Evolutionary conservation across 805 yeast genomes (phyloP).

Genomic region (Lachancea kluyveri): DNA sequence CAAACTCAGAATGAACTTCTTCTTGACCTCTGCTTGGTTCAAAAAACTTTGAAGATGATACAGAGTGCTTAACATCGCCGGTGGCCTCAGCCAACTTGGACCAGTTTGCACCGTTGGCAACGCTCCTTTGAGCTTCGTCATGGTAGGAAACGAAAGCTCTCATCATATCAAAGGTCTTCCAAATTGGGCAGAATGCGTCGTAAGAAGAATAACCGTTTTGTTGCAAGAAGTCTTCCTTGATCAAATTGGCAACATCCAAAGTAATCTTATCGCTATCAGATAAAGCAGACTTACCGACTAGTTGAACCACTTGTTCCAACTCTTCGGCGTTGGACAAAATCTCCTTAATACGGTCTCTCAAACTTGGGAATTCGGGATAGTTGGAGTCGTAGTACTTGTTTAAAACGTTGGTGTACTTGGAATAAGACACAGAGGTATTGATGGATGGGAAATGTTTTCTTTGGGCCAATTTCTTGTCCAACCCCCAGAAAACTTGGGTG

Average conservation of each 20-base stretch:
- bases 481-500: slow-evolving; percentile 99
- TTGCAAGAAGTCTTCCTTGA: slow-evolving; percentile 97
- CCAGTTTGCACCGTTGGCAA: slow-evolving; percentile 92
- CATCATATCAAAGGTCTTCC: slow-evolving; percentile 99
- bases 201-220: slow-evolving; percentile 98
- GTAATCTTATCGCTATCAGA: slow-evolving; percentile 96
- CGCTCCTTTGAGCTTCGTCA: slow-evolving; percentile 97
- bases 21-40: slow-evolving; percentile 91
- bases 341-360: slow-evolving; percentile 91
- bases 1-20: slow-evolving; percentile 71
- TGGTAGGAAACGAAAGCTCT: slow-evolving; percentile 84
- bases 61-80: slow-evolving; percentile 84
- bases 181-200: slow-evolving; percentile 98
- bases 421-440: slow-evolving; percentile 92
- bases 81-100: slow-evolving; percentile 85
- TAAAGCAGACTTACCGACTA: slow-evolving; percentile 97
- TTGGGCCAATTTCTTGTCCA: slow-evolving; percentile 97
- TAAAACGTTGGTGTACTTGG: slow-evolving; percentile 88
- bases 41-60: slow-evolving; percentile 90
- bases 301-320: slow-evolving; percentile 97
- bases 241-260: slow-evolving; percentile 81
- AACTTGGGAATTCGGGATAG: slow-evolving; percentile 84
- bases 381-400: slow-evolving; percentile 76
- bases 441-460: slow-evolving; percentile 99
- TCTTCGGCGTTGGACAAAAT: slow-evolving; percentile 96